Conservation (phyloP, 768 basidiomycete species). For the Phanerochaete carnosa region DNA sequence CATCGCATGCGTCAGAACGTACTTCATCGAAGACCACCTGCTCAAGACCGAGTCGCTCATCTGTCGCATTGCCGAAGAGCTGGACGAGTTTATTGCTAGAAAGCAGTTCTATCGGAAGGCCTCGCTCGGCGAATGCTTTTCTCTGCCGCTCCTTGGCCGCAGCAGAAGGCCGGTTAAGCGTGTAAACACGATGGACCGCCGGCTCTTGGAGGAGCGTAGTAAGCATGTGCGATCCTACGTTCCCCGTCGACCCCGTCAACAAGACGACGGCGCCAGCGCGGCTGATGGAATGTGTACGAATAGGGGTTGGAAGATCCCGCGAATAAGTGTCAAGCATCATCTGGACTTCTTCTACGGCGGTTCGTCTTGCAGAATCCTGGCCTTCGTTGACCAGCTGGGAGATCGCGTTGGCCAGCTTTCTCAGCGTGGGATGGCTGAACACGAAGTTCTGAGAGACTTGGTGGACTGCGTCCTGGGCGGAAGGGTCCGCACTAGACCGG, state of each 20-base stretch:
- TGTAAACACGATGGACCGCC: slow-evolving; percentile 7
- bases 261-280: neutral
- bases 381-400: neutral
- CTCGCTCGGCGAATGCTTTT: slow-evolving; percentile 4
- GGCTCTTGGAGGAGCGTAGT: slow-evolving; percentile 6
- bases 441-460: slow-evolving; percentile 9
- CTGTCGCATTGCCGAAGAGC: slow-evolving; percentile 4
- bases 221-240: slow-evolving; percentile 12
- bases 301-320: neutral
- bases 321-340: slow-evolving; percentile 10
- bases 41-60: slow-evolving; percentile 7
- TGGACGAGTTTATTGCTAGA: neutral
- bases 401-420: neutral
- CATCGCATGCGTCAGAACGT: neutral
- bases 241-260: slow-evolving; percentile 14
- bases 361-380: neutral
- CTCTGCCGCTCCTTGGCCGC: neutral
- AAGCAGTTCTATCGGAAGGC: slow-evolving; percentile 7
- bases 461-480: neutral
- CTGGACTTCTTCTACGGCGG: neutral
- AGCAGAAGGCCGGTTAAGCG: slow-evolving; percentile 3
- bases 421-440: slow-evolving; percentile 5
- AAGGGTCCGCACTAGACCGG: neutral
- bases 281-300: neutral
- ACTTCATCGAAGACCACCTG: neutral